Evolutionary conservation across 2,329 filamentous ascomycete species (phyloP), one percentile per base, ranked within the genome.

Genomic region (Calonectria pauciramosa): DNA sequence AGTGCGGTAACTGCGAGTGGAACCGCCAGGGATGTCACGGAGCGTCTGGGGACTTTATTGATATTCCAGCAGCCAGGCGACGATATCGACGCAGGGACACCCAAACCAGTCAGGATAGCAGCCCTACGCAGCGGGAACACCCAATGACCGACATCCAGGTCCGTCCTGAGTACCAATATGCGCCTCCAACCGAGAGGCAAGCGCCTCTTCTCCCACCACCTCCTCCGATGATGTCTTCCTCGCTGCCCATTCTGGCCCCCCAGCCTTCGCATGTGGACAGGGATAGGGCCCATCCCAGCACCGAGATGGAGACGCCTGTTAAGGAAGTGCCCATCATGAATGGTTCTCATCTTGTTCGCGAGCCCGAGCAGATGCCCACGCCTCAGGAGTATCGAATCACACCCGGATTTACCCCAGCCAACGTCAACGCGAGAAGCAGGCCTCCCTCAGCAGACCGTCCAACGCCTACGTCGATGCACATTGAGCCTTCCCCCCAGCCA

Each of bases 1-100:
- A 87, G 34, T 90, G 88, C 72, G 88, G 87, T 36, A 90, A 90
- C 75, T 90, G 88, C 75, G 87, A 89, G 76, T 90, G 88, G 88
- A 87, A 86, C 74, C 84, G 84, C 3, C 83, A 84, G 68, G 82
- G 82, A 23, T 87, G 86, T 54, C 83, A 85, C 54, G 82, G 79
- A 16, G 82, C 81, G 1, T 80, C 80, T n/a, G 80, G 76, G 8
- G 74, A 80, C 26, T 75, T 72, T 23, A 78, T 81, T 34, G 79
- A 81, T 26, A 60, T 78, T 38, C 36, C 73, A 2, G 72, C 75
- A 16, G 72, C 77, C 4, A 79, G 72, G 59, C 70, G 75, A 54
- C 75, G 71, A 64, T 66, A 78, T 20, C 80, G 72, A 38, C 73
- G 73, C 10, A 77, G 68, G 54, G 73, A 75, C 6, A 51, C 70